phyloP scores from a whole-genome alignment of 1,284 basidiomycete species.

The Ganoderma sinense region DNA sequence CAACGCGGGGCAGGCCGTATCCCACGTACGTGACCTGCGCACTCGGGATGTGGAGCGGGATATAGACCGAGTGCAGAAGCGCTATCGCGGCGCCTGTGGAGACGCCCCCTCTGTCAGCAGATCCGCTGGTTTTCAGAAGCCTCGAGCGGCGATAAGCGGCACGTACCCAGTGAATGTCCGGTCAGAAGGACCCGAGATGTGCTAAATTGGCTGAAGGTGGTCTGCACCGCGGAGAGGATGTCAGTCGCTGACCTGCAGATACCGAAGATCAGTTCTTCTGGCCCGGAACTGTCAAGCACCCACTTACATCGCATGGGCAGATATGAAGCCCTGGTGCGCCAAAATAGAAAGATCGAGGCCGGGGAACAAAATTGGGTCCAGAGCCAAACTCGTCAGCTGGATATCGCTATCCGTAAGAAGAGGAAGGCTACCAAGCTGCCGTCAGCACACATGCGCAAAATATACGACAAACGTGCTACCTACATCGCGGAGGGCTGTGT shows the following conservation, averaged over 20 bases:
- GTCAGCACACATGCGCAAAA: neutral
- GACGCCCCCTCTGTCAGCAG: neutral
- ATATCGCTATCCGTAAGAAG: conserved; percentile 63
- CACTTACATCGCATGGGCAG: conserved; percentile 58
- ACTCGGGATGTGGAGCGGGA: conserved; percentile 51
- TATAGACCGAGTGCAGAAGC: conserved; percentile 56
- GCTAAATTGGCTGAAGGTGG: conserved; percentile 38
- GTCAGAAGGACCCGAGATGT: conserved; percentile 43
- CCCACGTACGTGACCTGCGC: conserved; percentile 49
- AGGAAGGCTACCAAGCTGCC: conserved; percentile 46
- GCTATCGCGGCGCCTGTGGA: conserved; percentile 52
- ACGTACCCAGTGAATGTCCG: conserved; percentile 50
- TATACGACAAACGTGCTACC: conserved; percentile 20
- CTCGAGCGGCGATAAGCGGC: neutral
- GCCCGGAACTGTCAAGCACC: neutral
- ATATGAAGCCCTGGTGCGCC: conserved; percentile 65
- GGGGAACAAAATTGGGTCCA: conserved; percentile 63
- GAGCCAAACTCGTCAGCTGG: conserved; percentile 38
- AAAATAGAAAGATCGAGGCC: conserved; percentile 54
- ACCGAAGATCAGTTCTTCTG: neutral
- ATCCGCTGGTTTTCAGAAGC: neutral
- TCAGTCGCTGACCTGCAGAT: conserved; percentile 41
- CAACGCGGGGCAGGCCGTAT: conserved; percentile 68
- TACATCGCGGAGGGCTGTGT: conserved; percentile 58
- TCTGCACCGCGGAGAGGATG: conserved; percentile 46